Percentiles rank a stretch among this genome's conserved stretches.
phyloP scores from a whole-genome alignment of 1,284 basidiomycete species.

The Sporisorium graminicola region DNA sequence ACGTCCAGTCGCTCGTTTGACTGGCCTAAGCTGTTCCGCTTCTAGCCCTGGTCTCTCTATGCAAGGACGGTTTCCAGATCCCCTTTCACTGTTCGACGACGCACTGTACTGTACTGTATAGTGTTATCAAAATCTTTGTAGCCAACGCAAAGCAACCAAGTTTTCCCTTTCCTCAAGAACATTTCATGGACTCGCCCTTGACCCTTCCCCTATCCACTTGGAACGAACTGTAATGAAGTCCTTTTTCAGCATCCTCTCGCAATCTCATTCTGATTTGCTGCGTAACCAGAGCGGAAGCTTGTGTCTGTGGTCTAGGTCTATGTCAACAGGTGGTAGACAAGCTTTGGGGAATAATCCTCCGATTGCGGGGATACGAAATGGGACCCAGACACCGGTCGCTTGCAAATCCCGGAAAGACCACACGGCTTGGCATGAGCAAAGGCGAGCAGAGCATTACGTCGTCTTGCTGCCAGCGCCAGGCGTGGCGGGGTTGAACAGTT shows the following conservation, averaged over 20 bases:
- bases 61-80: too few relatives aligned
- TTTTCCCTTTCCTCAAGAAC: not conserved
- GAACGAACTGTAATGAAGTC: not conserved
- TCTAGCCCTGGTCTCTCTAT: conserved; percentile 14
- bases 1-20: conserved; percentile 26
- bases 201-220: not conserved
- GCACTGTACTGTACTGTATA: too few relatives aligned
- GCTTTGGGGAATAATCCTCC: conserved; percentile 1
- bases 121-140: too few relatives aligned
- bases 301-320: too few relatives aligned
- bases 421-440: not conserved
- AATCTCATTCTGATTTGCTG: not conserved
- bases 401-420: too few relatives aligned
- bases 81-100: too few relatives aligned
- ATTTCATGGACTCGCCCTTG: not conserved
- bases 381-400: conserved; percentile 9
- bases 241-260: not conserved
- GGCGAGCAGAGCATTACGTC: conserved; percentile 8
- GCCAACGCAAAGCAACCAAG: too few relatives aligned
- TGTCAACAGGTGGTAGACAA: too few relatives aligned
- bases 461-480: not conserved
- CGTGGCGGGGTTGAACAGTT: too few relatives aligned
- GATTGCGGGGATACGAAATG: not conserved
- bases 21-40: conserved; percentile 44
- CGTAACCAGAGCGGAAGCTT: too few relatives aligned